These are phyloP conservation scores for Melampsora occidentalis DNA, from an alignment of 1,284 basidiomycete species.

Conservation along the genomic window DNA sequence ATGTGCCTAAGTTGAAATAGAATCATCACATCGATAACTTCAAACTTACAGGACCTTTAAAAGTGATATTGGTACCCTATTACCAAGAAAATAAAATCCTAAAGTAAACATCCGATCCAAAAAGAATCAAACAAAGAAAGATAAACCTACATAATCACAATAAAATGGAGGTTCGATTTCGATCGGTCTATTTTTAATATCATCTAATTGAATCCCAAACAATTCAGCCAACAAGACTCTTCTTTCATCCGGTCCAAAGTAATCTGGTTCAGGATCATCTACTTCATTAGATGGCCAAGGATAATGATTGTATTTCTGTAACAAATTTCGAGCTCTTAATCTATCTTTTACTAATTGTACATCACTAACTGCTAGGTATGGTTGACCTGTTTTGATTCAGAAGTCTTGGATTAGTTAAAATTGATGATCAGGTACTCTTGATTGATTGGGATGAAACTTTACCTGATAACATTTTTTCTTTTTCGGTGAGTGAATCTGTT, in stretches of 20 bases:
- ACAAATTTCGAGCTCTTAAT: slow-evolving; percentile 5
- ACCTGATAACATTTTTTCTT: slow-evolving; percentile 31
- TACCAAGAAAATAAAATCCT: no score
- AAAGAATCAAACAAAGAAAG: not conserved
- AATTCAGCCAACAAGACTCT: slow-evolving; percentile 46
- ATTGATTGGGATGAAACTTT: no score
- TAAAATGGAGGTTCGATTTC: slow-evolving; percentile 49
- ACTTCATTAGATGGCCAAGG: slow-evolving; percentile 26
- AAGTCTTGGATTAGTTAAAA: not conserved
- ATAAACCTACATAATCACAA: slow-evolving; percentile 45
- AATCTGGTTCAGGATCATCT: slow-evolving; percentile 26
- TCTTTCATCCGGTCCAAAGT: slow-evolving; percentile 35
- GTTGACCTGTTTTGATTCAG: slow-evolving; percentile 6
- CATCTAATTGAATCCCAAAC: slow-evolving; percentile 45
- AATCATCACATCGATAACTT: no score
- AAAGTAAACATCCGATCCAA: not conserved
- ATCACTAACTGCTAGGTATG: slow-evolving; percentile 20
- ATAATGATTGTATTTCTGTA: slow-evolving; percentile 22
- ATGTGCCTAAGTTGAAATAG: no score
- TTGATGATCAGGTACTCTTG: not conserved
- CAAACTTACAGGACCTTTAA: slow-evolving; percentile 37
- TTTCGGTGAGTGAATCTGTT: slow-evolving; percentile 6
- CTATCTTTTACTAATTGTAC: slow-evolving; percentile 20
- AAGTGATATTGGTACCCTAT: slow-evolving; percentile 30
- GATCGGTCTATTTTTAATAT: slow-evolving; percentile 39